Percentiles rank a stretch among this genome's conserved stretches.
These are phyloP conservation scores for Globisporangium nodosum DNA, from an alignment of 352 stramenopile species.

Conservation along the genomic window DNA sequence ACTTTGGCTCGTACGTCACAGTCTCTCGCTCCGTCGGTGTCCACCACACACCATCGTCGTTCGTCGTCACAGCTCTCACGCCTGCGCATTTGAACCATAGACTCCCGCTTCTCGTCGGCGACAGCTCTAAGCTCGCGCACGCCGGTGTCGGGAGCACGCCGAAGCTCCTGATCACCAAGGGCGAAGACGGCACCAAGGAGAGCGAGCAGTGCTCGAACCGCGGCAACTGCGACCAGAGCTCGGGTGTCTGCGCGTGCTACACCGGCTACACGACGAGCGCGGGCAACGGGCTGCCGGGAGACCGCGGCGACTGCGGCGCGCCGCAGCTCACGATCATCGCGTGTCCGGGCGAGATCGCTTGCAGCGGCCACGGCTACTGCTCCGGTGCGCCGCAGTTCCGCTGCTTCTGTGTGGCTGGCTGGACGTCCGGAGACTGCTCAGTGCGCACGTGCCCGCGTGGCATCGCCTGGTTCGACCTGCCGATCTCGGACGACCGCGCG, in stretches of 20 bases:
- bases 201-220: conserved; percentile 80
- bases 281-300: conserved; percentile 37
- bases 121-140: conserved; percentile 48
- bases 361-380: conserved; percentile 75
- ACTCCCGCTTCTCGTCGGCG: conserved; percentile 71
- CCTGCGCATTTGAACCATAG: conserved; percentile 9
- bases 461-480: conserved; percentile 69
- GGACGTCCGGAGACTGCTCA: conserved; percentile 63
- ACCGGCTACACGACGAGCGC: conserved; percentile 70
- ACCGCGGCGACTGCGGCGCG: conserved; percentile 70
- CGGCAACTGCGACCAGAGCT: conserved; percentile 57
- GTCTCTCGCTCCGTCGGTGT: not conserved
- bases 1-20: conserved; percentile 55
- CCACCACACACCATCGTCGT: too few species aligned
- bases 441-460: conserved; percentile 55
- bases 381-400: conserved; percentile 57
- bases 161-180: conserved; percentile 41
- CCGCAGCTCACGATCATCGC: conserved; percentile 39
- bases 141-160: conserved; percentile 42
- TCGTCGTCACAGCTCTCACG: not conserved
- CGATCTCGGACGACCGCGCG: conserved; percentile 40
- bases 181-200: conserved; percentile 87
- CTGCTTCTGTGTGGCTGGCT: conserved; percentile 58
- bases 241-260: conserved; percentile 86
- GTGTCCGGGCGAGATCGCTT: conserved; percentile 54